Base-by-base conservation (phyloP, 768 basidiomycete genomes). In the Naematelia aurantialba region DNA sequence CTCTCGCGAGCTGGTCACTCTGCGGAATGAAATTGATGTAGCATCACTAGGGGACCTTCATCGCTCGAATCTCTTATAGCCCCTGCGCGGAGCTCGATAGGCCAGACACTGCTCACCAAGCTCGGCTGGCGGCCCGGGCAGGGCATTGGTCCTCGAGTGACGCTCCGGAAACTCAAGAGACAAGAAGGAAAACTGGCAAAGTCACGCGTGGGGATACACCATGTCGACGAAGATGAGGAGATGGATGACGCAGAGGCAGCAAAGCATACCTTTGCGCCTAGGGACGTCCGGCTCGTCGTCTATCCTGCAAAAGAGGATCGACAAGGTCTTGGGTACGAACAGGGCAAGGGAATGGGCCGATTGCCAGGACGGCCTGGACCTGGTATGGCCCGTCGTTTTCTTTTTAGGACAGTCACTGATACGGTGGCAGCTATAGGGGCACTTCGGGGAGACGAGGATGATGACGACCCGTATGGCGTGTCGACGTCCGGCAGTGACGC, bases 81-180 rank as follows among this genome's bases (percentile, higher is more conserved):
- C 5, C 79, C 89, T 1, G 83, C 89, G 0, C 83, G 85, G 22
- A 87, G 91, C 59, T 91, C 90, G 1, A 82, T 85, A 25, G 94
- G 94, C 0, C 86, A 89, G 2, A 85, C 85, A 31, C 85, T 98
- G 5, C 82, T 99, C 55, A 87, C 86, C 79, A 93, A 91, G 78
- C 92, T 97, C 87, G 94, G 96, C 0, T 97, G 96, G 94, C 81
- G 87, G 44, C 77, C 85, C 0, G 96, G 93, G 1, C 91, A 93
- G 77, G 96, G 94, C 12, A 85, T 98, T 19, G 96, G 94, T 0
- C 91, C 93, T 3, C 84, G 94, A 11, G 81, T 98, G 27, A 85
- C 89, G 3, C 82, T 87, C 62, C 82, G 84, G 31, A 85, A 89
- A 70, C 85, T 88, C 45, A 85, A 83, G 63, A 78, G 83, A 17